Evolutionary conservation across 2,329 filamentous ascomycete species (phyloP).

Genomic region (Metarhizium anisopliae): DNA sequence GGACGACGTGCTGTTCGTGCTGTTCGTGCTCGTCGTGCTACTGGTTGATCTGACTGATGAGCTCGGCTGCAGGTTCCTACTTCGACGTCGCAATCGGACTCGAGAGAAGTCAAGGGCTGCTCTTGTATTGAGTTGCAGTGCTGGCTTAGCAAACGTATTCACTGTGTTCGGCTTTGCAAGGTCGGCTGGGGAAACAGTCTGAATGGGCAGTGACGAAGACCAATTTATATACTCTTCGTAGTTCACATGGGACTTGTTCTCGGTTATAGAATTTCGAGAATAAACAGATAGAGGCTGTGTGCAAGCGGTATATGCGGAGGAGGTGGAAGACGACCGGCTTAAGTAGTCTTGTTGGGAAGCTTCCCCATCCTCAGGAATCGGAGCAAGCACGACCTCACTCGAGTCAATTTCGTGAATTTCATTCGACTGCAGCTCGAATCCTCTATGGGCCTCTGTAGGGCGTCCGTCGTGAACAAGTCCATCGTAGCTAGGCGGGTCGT

Average conservation of each 20-base stretch:
- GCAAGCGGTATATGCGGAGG: background rate
- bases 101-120: constrained; percentile 22
- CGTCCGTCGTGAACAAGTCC: constrained; percentile 25
- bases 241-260: background rate
- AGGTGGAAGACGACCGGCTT: background rate
- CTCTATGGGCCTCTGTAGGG: constrained; percentile 9
- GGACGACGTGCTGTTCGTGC: constrained; percentile 24
- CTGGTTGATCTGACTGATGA: constrained; percentile 38
- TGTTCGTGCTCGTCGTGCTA: constrained; percentile 17
- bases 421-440: constrained; percentile 36
- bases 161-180: constrained; percentile 12
- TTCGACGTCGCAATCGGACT: constrained; percentile 21
- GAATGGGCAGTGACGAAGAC: constrained; percentile 13
- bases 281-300: background rate
- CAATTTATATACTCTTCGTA: constrained; percentile 18
- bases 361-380: constrained; percentile 19
- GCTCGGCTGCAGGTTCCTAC: constrained; percentile 36
- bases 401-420: constrained; percentile 47
- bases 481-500: constrained; percentile 37
- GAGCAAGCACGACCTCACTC: constrained; percentile 27
- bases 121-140: constrained; percentile 29
- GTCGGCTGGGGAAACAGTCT: constrained; percentile 16
- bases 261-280: background rate
- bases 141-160: constrained; percentile 19
- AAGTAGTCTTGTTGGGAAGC: background rate